A percentile compares a stretch with the other conserved stretches of the same genome.
Evolutionary conservation across 78 protist species (phyloP).

Genomic region (Tieghemostelium lacteum): DNA sequence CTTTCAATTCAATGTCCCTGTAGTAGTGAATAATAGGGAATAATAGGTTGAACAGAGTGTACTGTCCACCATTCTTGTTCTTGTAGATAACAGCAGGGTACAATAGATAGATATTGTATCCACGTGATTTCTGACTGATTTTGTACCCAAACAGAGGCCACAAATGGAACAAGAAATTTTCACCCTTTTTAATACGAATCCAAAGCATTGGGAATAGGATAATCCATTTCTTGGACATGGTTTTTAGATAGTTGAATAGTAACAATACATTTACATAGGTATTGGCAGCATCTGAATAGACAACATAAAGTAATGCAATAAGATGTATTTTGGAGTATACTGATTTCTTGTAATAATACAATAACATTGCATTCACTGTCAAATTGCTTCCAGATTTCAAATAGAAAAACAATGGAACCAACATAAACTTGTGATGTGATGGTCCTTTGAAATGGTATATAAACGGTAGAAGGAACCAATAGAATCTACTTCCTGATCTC

Average conservation of each 20-base stretch:
- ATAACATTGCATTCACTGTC: neutral
- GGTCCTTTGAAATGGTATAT: neutral
- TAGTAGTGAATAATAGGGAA: slow-evolving; percentile 33
- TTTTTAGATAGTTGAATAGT: neutral
- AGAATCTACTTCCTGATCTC: neutral
- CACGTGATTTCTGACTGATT: neutral
- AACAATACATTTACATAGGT: neutral
- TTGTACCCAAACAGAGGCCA: slow-evolving; percentile 64
- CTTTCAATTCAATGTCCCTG: neutral
- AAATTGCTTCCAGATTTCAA: neutral
- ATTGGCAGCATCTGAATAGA: too few relatives aligned
- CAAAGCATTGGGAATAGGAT: slow-evolving; percentile 34
- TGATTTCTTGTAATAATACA: slow-evolving; percentile 11
- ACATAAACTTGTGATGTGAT: neutral
- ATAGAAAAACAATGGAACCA: slow-evolving; percentile 10
- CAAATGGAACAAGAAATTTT: slow-evolving; percentile 10
- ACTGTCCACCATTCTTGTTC: slow-evolving; percentile 1
- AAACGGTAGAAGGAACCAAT: neutral
- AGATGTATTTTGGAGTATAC: neutral
- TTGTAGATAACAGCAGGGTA: slow-evolving; percentile 40
- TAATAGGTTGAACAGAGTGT: neutral
- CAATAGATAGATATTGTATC: slow-evolving; percentile 27
- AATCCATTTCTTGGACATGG: neutral
- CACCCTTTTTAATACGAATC: slow-evolving; percentile 2
- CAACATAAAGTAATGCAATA: slow-evolving; percentile 4